A percentile compares a stretch with the other conserved stretches of the same genome.
These are phyloP conservation scores for Yarrowia sp. DNA, from an alignment of 805 yeast species.

Conservation along the genomic window DNA sequence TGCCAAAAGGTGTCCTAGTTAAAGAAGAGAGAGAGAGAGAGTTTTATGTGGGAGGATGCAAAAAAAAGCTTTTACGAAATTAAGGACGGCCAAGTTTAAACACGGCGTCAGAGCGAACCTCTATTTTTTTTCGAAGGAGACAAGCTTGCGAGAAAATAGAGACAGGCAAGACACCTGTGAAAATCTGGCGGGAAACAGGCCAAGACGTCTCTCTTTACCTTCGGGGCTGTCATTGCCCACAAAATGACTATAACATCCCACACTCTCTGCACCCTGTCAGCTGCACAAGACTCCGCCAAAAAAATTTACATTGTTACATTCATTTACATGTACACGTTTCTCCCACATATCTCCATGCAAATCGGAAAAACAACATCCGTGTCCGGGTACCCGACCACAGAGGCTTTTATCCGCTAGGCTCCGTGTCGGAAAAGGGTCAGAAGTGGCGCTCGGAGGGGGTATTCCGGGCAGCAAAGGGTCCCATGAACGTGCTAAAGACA, in stretches of 20 bases:
- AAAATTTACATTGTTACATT: constrained; percentile 25
- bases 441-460: too few relatives aligned
- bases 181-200: too few relatives aligned
- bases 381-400: constrained; percentile 23
- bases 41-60: constrained; percentile 21
- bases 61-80: constrained; percentile 13
- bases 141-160: not conserved
- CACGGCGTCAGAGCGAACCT: constrained; percentile 19
- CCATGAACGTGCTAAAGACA: too few relatives aligned
- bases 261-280: constrained; percentile 15
- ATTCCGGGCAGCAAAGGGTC: too few relatives aligned
- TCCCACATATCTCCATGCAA: constrained; percentile 26
- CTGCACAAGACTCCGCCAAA: constrained; percentile 23
- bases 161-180: not conserved
- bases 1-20: constrained; percentile 27
- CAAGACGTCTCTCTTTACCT: too few relatives aligned
- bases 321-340: constrained; percentile 26
- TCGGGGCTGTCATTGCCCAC: too few relatives aligned
- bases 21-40: constrained; percentile 25
- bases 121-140: constrained; percentile 10
- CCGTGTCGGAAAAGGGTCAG: not conserved
- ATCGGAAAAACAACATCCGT: constrained; percentile 26
- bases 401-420: constrained; percentile 21
- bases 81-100: constrained; percentile 17
- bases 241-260: not conserved